Evolutionary conservation across 495 filamentous ascomycete genomes (phyloP), one percentile per base, ranked within the genome.

Genomic region (Apodospora peruviana): DNA sequence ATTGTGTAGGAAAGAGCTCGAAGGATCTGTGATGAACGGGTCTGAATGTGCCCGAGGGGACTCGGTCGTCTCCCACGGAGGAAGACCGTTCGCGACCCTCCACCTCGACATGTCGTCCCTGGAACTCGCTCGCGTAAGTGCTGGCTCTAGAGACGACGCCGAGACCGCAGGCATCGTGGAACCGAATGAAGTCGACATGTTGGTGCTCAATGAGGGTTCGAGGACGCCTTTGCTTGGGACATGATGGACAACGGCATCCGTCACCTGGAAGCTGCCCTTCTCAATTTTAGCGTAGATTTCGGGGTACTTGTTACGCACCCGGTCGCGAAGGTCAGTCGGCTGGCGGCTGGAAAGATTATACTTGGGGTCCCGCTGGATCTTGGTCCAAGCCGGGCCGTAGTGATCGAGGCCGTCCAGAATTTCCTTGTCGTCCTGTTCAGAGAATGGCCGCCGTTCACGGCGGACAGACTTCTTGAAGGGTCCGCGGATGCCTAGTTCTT

Each of bases 361-460:
- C 14, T 74, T 72, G 10, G 76, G 67, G 56, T 95, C 88, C 41
- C 83, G 75, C 53, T 85, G 82, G 21, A 96, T 95, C 25, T 78
- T 74, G 17, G 85, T 86, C 90, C 90, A 96, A 18, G 82, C 74
- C 37, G 86, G 82, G 1, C 90, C 90, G 52, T 94, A 82, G 19
- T 78, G 68, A 18, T 83, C 71, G 47, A 87, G 88, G 8, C 90
- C 90, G 56, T 80, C 75, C 4, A 91, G 73, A 9, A 96, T 78
- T 34, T 86, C 81, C 39, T 78, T 75, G 60, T 96, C 90, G 59
- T 96, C 90, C 22, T 81, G 75, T 0, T 78, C 73, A 2, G 85
- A 85, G 62, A 90, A 96, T 1, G 78, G 75, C 2, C 82, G 77
- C 38, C 77, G 68, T 46, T 74, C 68, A 20, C 77, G 72, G 24